Base-by-base conservation (phyloP, 192 early-diverging fungal species). In the Coemansia sp. region DNA sequence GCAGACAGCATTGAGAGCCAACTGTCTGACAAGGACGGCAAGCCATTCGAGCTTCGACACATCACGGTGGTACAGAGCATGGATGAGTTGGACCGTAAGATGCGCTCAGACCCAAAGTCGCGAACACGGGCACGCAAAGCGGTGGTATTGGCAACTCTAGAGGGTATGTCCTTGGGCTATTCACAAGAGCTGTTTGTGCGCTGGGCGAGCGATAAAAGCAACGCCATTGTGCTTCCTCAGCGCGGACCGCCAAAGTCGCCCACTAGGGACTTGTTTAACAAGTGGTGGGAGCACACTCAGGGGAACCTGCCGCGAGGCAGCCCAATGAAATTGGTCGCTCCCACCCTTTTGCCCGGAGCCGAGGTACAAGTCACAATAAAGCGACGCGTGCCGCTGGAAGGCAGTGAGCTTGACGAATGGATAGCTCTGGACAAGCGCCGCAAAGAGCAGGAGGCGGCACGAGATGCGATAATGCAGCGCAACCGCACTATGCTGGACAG, bases 31-130 rank as follows among this genome's bases (percentile, higher is more conserved):
- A 83, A 85, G 35, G 85, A 93, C 10, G 89, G 90, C 60, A 88
- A 90, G 60, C 95, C 95, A 0, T 96, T 96, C 70, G 93, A 97
- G 59, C 92, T 98, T 82, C 91, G 88, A 69, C 91, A 88, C 57
- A 68, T 92, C 18, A 78, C 86, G 21, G 69, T 91, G 3, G 87
- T 89, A 37, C 89, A 92, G 51, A 82, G 83, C 59, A 57, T 93
- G 20, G 84, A 66, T 11, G 79, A 82, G 36, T 65, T 82, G 28
- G 70, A 82, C 9, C 65, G 62, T 35, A 65, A 57, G 48, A 59
- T 73, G 58, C 20, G 62, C 48, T 31, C 62, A 34, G 70, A 63
- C 24, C 61, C 69, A 33, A 65, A 62, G 37, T 13, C 83, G 34
- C 91, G 93, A 43, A 63, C 92, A 18, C 86, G 91, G 50, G 60